A percentile compares a stretch with the other conserved stretches of the same genome.
Conservation (phyloP, 768 basidiomycete species). For the Scleroderma bovista region DNA sequence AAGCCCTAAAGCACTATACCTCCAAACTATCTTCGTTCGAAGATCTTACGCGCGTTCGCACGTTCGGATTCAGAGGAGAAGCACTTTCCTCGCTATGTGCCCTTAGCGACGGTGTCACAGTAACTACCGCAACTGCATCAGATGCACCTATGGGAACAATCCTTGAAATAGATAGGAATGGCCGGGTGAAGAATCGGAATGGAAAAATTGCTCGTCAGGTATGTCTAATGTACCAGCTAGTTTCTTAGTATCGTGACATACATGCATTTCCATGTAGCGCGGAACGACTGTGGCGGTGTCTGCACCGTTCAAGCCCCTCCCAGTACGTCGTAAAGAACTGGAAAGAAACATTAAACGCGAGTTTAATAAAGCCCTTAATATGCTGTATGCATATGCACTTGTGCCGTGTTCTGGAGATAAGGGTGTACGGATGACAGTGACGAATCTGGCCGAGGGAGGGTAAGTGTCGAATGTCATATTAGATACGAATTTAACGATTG, state of each 20-base stretch:
- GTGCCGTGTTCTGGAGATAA: constrained; percentile 60
- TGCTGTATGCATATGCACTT: constrained; percentile 86
- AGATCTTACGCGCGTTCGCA: constrained; percentile 65
- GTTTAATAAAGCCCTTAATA: constrained; percentile 74
- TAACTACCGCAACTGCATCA: constrained; percentile 67
- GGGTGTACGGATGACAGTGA: constrained; percentile 70
- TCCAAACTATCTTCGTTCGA: constrained; percentile 80
- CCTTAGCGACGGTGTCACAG: constrained; percentile 58
- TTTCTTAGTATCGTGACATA: neutral
- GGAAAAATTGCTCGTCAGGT: constrained; percentile 78
- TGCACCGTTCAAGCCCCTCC: constrained; percentile 72
- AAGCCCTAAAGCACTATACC: constrained; percentile 89
- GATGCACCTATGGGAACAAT: constrained; percentile 75
- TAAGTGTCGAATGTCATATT: constrained; percentile 28
- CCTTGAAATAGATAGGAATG: constrained; percentile 67
- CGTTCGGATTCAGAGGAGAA: constrained; percentile 96
- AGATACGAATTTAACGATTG: neutral
- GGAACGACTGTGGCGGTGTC: constrained; percentile 80
- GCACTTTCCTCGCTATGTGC: constrained; percentile 93
- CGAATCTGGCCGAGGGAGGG: constrained; percentile 67
- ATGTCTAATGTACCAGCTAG: constrained; percentile 10
- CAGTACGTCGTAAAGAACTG: constrained; percentile 89
- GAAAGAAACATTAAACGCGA: constrained; percentile 87
- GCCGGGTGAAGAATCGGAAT: constrained; percentile 46
- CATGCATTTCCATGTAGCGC: constrained; percentile 42